These are phyloP conservation scores for Fragilaria crotonensis DNA, from an alignment of 108 stramenopile genomes.

Conservation along the genomic window DNA sequence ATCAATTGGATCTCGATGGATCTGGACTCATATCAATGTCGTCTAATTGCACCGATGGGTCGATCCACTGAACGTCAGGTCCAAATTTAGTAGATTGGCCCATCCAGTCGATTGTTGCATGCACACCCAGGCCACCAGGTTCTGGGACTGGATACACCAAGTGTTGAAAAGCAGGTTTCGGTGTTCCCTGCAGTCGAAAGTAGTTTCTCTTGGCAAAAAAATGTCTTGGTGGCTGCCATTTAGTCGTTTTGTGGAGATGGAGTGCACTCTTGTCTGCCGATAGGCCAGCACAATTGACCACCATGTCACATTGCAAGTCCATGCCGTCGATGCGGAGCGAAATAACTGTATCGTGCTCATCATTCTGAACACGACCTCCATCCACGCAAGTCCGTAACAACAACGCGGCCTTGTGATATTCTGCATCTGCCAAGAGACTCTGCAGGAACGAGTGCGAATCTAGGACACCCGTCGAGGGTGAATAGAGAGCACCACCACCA, in stretches of 20 bases:
- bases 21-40: conserved; percentile 53
- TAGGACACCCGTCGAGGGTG: conserved; percentile 75
- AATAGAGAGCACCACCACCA: conserved; percentile 61
- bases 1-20: conserved; percentile 32
- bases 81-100: conserved; percentile 64
- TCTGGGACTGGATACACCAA: too few species aligned
- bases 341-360: too few species aligned
- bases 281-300: conserved; percentile 55
- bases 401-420: too few species aligned
- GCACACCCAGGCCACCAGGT: too few species aligned
- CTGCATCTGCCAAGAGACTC: too few species aligned
- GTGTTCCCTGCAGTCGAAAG: conserved; percentile 66
- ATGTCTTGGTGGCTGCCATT: too few species aligned
- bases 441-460: conserved; percentile 69
- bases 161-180: conserved; percentile 64
- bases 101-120: too few species aligned
- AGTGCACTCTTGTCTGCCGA: too few species aligned
- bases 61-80: conserved; percentile 79
- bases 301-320: too few species aligned
- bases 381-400: conserved; percentile 61
- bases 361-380: conserved; percentile 69
- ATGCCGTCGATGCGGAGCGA: conserved; percentile 66
- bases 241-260: too few species aligned
- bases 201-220: conserved; percentile 78
- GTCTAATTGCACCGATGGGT: conserved; percentile 17